These are phyloP conservation scores for Boletus rufocinnamomeus DNA, from an alignment of 768 basidiomycete species.

Conservation along the genomic window DNA sequence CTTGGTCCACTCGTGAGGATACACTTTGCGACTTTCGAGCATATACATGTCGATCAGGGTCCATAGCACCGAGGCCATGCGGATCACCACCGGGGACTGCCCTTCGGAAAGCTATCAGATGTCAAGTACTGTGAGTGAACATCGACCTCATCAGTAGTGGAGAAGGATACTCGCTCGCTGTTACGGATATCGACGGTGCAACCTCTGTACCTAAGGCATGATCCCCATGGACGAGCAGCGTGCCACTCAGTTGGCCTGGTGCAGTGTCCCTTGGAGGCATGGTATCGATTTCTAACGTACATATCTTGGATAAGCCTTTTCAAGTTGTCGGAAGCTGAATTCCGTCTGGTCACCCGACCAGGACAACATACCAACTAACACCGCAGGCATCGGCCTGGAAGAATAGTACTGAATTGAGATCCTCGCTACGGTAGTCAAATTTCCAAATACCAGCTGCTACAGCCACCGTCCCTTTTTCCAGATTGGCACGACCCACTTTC, in stretches of 20 bases:
- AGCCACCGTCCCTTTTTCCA: too few species aligned
- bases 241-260: conserved; percentile 37
- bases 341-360: not conserved
- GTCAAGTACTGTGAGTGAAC: not conserved
- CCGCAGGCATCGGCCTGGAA: too few species aligned
- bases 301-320: not conserved
- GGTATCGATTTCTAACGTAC: conserved; percentile 2
- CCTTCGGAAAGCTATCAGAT: conserved; percentile 56
- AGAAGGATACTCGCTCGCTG: conserved; percentile 56
- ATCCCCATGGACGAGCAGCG: conserved; percentile 51
- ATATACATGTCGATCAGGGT: conserved; percentile 68
- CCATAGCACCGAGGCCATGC: conserved; percentile 39
- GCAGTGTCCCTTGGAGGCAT: conserved; percentile 28
- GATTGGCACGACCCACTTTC: too few species aligned
- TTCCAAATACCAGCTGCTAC: too few species aligned
- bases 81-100: conserved; percentile 34
- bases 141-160: not conserved
- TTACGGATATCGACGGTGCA: conserved; percentile 73
- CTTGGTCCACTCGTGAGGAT: conserved; percentile 66
- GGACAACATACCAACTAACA: too few species aligned
- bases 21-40: conserved; percentile 71
- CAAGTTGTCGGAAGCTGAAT: not conserved
- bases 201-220: conserved; percentile 46
- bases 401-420: too few species aligned
- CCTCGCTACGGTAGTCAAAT: too few species aligned